Base-by-base conservation (phyloP, 129 eudicot species). In the Erigeron canadensis region DNA sequence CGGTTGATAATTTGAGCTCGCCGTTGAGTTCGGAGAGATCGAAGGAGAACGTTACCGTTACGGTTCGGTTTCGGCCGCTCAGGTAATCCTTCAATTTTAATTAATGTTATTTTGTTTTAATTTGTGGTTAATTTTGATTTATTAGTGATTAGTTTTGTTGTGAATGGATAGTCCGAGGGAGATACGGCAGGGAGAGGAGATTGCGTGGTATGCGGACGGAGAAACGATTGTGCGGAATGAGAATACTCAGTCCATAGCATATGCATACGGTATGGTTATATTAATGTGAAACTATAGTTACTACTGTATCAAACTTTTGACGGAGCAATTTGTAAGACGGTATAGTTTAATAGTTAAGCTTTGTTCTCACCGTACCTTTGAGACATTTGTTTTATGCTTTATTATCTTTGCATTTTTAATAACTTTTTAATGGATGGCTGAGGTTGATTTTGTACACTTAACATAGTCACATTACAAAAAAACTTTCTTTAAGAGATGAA, bases 161-260 rank as follows among this genome's bases (percentile, higher is more conserved):
- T 55, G 75, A 10, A n/a, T 15, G 65, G 71, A 18, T 75, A 95
- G 97, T 84, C 99, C 94, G 19, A 83, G 93, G 79, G 99, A 95
- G 72, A 95, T 95, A 76, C 82, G 90, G 68, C 97, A 88, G 62
- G 99, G 98, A 65, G 97, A 95, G 85, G 99, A 95, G 79, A 90
- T 95, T 75, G 91, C 99, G 16, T 94, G 98, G 98, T 94, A 94
- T 75, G 97, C 99, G 10, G 99, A 95, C 67, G 99, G 99, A 17
- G 99, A 95, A 81, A 84, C 96, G 9, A 83, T 95, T 72, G 94
- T 90, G 70, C 76, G 99, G 77, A 88, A 79, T 63, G 99, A 95
- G 88, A 75, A 77, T 53, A 90, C 88, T 65, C 86, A 84, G 3
- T 77, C 97, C 11, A 86, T 84, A 50, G 99, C 99, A 19, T 95